Evolutionary conservation across 306 rosid genomes (phyloP).

Genomic region (Canavalia gladiata): DNA sequence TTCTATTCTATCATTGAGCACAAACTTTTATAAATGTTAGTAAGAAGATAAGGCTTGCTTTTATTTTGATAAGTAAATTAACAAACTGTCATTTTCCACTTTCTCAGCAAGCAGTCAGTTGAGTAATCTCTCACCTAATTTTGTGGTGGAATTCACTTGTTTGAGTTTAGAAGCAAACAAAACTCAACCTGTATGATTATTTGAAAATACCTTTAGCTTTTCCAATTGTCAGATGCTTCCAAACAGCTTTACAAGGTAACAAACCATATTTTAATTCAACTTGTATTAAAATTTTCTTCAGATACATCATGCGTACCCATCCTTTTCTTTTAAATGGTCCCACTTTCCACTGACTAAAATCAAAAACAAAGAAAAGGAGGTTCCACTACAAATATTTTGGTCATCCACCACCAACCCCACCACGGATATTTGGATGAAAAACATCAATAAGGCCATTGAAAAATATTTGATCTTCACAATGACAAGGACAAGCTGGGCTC

Average conservation of each 20-base stretch:
- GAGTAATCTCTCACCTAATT: slow-evolving; percentile 47
- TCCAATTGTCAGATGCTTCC: slow-evolving; percentile 60
- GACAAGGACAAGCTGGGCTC: slow-evolving; percentile 53
- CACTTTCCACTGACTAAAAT: slow-evolving; percentile 64
- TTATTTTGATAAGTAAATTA: slow-evolving; percentile 33
- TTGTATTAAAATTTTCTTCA: slow-evolving; percentile 62
- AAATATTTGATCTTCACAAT: slow-evolving; percentile 52
- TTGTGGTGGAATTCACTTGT: slow-evolving; percentile 51
- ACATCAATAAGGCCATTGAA: slow-evolving; percentile 60
- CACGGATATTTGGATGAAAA: slow-evolving; percentile 54
- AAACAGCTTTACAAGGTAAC: slow-evolving; percentile 60
- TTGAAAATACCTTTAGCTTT: slow-evolving; percentile 44
- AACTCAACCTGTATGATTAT: slow-evolving; percentile 38
- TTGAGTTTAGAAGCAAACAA: slow-evolving; percentile 45
- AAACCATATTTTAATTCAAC: slow-evolving; percentile 66
- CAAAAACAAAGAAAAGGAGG: slow-evolving; percentile 44
- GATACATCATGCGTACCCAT: slow-evolving; percentile 60
- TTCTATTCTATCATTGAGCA: slow-evolving; percentile 36
- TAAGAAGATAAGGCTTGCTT: slow-evolving; percentile 44
- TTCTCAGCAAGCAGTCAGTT: slow-evolving; percentile 42
- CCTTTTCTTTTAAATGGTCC: slow-evolving; percentile 61
- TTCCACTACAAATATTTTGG: slow-evolving; percentile 66
- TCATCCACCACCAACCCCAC: slow-evolving; percentile 74
- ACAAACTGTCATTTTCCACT: slow-evolving; percentile 46
- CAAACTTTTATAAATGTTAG: not conserved